Base-by-base conservation (phyloP, 2,329 filamentous ascomycete species). In the Fusarium beomiforme region DNA sequence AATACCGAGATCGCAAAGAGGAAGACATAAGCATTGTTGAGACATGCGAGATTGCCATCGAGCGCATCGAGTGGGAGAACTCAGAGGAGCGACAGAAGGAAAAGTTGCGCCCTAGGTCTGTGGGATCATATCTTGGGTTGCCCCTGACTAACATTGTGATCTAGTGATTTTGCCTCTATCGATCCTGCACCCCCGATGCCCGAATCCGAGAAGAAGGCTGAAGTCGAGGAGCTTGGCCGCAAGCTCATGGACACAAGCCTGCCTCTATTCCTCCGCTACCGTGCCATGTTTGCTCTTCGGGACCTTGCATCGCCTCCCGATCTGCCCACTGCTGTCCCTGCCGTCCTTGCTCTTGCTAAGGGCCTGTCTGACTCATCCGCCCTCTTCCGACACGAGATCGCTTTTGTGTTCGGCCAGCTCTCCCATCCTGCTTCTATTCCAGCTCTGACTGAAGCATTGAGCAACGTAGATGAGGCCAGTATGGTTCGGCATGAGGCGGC, bases 401-500 rank as follows among this genome's bases (percentile, higher is more conserved):
- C 96, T 17, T 99, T 99, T 80, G 96, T 99, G 17, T 99, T 99
- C 75, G 96, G 96, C 59, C 96, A 99, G 81, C 87, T 99, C 56
- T 94, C 93, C 59, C 96, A 99, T 79, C 96, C 96, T 3, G 95
- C 95, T n/a, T 97, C 94, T 2, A 98, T 99, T 73, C 95, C 96
- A 7, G 93, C 93, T 65, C 88, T 99, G 64, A 92, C 92, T 19
- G 89, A 89, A 55, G 90, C 93, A 2, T 85, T 99, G 64, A 92
- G 92, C 76, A 87, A 99, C 80, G 84, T 88, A 51, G 86, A 93
- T 59, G 96, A 99, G 83, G 92, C 90, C 26, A 94, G 95, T 77
- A 99, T 99, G 96, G 96, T 99, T 61, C 91, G 96, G 61, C 96
- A 99, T 79, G 96, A 99, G 83, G 97, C 96, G 51, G 96, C 97